Base-by-base conservation (phyloP, 495 filamentous ascomycete genomes). In the Amphirosellinia nigrospora region DNA sequence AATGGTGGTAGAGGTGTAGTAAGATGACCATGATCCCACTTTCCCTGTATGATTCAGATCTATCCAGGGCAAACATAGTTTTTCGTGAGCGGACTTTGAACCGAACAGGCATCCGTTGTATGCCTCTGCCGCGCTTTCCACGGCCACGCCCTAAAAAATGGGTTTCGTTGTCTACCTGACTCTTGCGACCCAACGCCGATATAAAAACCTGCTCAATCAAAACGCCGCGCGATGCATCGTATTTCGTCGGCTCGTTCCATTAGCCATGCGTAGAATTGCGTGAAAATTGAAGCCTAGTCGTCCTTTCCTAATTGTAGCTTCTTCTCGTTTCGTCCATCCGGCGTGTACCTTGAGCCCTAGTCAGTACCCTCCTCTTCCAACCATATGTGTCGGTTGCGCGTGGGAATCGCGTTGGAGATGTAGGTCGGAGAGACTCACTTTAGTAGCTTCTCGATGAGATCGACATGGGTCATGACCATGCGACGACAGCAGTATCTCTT, bases 401-500 rank as follows among this genome's bases (percentile, higher is more conserved):
- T 55, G 21, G 38, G n/a, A 55, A 50, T 60, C 43, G 11, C 26
- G 48, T 60, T n/a, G 48, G 11, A 30, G 8, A 23, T 36, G 28
- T 16, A 32, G 9, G n/a, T 45, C 16, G 21, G 16, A 38, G 28
- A 28, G 9, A 71, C 86, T 74, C 88, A 98, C 94, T 95, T 93
- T 30, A 99, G 87, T 23, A 99, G 87, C 85, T 99, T 99, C 86
- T 99, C 96, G 71, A 99, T 98, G 64, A 99, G 84, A 78, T 99
- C 96, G 71, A 99, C 96, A 79, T 99, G 96, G n/a, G 96, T 99
- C 93, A 99, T 97, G 74, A 99, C 86, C 96, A 99, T 99, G 78
- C 96, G 89, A 56, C 96, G 92, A 82, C 96, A 99, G 85, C 96
- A 99, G 83, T 98, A 99, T 43, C 96, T 89, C 80, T 93, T 94